Evolutionary conservation across 768 basidiomycete species (phyloP).

Genomic region (Brasilioporus rufonigricans): DNA sequence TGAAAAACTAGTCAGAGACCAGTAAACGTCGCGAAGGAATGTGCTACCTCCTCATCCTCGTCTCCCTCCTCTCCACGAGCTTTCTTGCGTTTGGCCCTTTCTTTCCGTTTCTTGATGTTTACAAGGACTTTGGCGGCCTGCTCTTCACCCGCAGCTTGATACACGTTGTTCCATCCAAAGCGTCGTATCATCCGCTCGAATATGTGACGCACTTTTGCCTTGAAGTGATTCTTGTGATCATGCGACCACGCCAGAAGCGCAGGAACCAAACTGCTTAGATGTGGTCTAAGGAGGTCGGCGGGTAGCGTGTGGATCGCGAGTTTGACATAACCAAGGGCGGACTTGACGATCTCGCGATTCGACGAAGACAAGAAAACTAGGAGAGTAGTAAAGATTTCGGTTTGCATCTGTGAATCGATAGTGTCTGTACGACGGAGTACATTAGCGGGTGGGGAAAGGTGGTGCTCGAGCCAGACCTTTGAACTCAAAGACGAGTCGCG

Average conservation of each 20-base stretch:
- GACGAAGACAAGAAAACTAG: constrained; percentile 89
- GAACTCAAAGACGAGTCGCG: constrained; percentile 93
- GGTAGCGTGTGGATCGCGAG: constrained; percentile 87
- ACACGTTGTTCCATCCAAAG: constrained; percentile 85
- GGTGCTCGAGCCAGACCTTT: constrained; percentile 52
- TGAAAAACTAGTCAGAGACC: constrained; percentile 23
- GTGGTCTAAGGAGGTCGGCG: constrained; percentile 65
- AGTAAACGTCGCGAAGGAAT: neutral
- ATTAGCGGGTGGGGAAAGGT: neutral
- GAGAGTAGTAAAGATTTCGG: constrained; percentile 82
- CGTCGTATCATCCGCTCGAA: constrained; percentile 93
- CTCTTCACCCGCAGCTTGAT: constrained; percentile 69
- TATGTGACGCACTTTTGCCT: constrained; percentile 92
- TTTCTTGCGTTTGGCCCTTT: constrained; percentile 88
- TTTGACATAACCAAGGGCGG: constrained; percentile 92
- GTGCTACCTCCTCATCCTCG: constrained; percentile 51
- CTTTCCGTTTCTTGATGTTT: constrained; percentile 95
- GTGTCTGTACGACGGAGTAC: constrained; percentile 43
- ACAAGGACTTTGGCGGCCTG: constrained; percentile 85
- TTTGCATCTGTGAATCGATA: constrained; percentile 68
- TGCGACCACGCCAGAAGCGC: constrained; percentile 90
- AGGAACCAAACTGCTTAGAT: constrained; percentile 76
- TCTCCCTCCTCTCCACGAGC: constrained; percentile 55
- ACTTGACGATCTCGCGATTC: constrained; percentile 98
- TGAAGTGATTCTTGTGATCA: constrained; percentile 99